phyloP scores from a whole-genome alignment of 2,329 filamentous ascomycete genomes.

The Graphium sp. region DNA sequence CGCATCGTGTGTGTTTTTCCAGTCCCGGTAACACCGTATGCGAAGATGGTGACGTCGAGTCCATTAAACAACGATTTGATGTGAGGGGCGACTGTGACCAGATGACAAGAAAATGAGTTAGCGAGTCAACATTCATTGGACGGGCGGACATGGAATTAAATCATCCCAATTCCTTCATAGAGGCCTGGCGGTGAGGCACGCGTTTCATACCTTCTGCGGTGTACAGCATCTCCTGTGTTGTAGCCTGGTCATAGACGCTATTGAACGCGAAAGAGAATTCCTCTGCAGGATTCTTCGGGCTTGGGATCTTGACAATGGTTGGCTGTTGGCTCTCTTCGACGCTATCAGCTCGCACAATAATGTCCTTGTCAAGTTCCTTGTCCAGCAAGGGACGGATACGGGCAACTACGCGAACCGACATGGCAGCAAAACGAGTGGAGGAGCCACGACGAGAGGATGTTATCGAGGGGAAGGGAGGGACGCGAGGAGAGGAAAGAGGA shows the following conservation, averaged over 20 bases:
- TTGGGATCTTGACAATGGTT: constrained; percentile 72
- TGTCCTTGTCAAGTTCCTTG: constrained; percentile 72
- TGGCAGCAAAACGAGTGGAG: constrained; percentile 10
- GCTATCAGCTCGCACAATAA: constrained; percentile 58
- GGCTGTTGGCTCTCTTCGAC: constrained; percentile 43
- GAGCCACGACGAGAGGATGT: background rate
- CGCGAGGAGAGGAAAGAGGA: background rate
- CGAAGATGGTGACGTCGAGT: constrained; percentile 77
- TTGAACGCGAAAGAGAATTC: constrained; percentile 93
- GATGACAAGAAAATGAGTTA: constrained; percentile 4
- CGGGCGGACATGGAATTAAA: too few relatives aligned
- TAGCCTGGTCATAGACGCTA: constrained; percentile 67
- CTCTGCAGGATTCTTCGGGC: constrained; percentile 80
- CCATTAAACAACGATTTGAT: constrained; percentile 86
- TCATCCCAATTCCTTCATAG: too few relatives aligned
- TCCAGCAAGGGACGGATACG: constrained; percentile 78
- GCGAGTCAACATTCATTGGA: background rate
- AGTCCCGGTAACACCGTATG: constrained; percentile 98
- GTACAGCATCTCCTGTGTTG: constrained; percentile 76
- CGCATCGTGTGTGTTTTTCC: constrained; percentile 96
- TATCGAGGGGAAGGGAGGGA: background rate
- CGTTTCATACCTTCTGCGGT: constrained; percentile 59
- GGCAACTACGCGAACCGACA: constrained; percentile 73
- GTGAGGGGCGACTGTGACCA: constrained; percentile 57
- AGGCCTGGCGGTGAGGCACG: background rate